phyloP scores from a whole-genome alignment of 2,329 filamentous ascomycete species.

The Aspergillus quadricinctus region DNA sequence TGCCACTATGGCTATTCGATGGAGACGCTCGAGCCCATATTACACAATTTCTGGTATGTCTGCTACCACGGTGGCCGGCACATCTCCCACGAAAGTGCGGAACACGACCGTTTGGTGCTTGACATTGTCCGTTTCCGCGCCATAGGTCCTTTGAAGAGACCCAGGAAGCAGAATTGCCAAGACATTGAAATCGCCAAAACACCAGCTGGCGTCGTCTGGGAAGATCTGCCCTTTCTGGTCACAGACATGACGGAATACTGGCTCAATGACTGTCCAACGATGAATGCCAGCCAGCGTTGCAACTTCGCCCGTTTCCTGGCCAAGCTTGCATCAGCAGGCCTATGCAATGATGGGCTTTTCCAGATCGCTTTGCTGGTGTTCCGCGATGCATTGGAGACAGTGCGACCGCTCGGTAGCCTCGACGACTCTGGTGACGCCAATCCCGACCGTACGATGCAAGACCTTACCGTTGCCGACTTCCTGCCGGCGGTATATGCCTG shows the following conservation, averaged over 20 bases:
- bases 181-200: background rate
- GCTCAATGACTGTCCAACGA: background rate
- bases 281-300: background rate
- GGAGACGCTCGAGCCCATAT: background rate
- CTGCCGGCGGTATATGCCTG: background rate
- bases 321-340: background rate
- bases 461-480: background rate
- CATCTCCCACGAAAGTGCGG: background rate
- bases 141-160: background rate
- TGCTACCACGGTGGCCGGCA: background rate
- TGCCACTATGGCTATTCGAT: background rate
- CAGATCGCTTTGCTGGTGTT: background rate
- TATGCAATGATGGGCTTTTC: background rate
- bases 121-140: background rate
- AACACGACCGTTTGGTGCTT: background rate
- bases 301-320: background rate
- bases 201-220: background rate
- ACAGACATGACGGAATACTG: background rate
- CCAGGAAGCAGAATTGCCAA: background rate
- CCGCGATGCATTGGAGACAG: background rate
- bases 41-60: background rate
- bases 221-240: background rate
- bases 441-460: background rate
- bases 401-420: background rate
- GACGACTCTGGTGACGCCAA: background rate